phyloP scores from a whole-genome alignment of 2,329 filamentous ascomycete species.

The Elsinoe batatas region DNA sequence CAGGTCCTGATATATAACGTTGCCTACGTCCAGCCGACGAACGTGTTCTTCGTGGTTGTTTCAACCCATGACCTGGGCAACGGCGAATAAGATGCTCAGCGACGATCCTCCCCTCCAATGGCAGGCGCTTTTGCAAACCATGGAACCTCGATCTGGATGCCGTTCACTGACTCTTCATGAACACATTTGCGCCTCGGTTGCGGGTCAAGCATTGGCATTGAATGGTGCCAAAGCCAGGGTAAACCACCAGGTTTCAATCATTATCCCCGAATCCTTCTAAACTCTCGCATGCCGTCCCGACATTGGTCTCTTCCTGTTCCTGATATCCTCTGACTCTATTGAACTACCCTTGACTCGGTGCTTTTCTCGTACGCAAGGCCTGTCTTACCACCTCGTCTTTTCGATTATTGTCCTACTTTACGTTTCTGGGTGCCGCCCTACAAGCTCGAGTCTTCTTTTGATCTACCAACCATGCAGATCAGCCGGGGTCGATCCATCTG shows the following conservation, averaged over 20 bases:
- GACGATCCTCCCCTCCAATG: not conserved
- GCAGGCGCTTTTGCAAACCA: not conserved
- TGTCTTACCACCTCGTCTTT: not conserved
- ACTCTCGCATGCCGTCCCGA: constrained; percentile 3
- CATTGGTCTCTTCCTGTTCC: constrained; percentile 3
- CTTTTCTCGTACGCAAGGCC: not conserved
- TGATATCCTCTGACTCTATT: not conserved
- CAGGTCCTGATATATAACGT: not conserved
- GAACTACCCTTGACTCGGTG: constrained; percentile 4
- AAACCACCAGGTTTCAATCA: constrained; percentile 5
- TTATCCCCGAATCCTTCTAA: constrained; percentile 9
- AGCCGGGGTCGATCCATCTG: not conserved
- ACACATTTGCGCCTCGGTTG: constrained; percentile 8
- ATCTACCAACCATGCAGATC: constrained; percentile 13
- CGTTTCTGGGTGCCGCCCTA: not conserved
- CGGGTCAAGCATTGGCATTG: not conserved
- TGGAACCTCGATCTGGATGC: not conserved
- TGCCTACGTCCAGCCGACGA: too few species aligned
- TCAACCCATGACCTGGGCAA: not conserved
- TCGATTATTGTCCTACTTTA: not conserved
- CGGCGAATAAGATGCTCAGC: not conserved
- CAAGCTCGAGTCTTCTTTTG: not conserved
- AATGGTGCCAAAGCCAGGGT: constrained; percentile 1
- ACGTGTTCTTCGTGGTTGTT: too few species aligned
- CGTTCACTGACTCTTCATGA: constrained; percentile 7